Base-by-base conservation (phyloP, 2,329 filamentous ascomycete species). In the Cytospora paraplurivora region DNA sequence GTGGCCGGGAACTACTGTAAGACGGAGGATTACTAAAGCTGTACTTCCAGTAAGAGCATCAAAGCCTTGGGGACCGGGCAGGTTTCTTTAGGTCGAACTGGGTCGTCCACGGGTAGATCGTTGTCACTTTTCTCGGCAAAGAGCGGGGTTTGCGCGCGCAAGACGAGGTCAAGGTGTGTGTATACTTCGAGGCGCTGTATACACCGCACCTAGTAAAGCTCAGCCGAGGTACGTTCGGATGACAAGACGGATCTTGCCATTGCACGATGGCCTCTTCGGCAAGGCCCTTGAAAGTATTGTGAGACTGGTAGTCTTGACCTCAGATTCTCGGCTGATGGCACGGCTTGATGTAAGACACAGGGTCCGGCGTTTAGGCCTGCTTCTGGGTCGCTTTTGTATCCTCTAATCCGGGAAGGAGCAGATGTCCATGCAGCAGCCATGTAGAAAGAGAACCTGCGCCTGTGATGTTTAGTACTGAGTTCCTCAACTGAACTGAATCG, bases 1-100 rank as follows among this genome's bases (percentile, higher is more conserved):
- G 47, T 17, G 57, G 51, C 35, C 35, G 34, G 49, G 49, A 59
- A 21, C 57, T 50, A 27, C 27, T 27, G 27, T 27, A n/a, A 35
- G 35, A 11, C 52, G 49, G 11, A 37, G 35, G 4, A 15, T 15
- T 35, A n/a, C 38, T 44, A 19, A 27, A 27, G 27, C 27, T 47
- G 44, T 47, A 47, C 44, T n/a, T 44, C 41, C 41, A 15, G 17
- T n/a, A 1, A n/a, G 41, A n/a, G 41, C 41, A 8, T 19, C n/a
- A 8, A 5, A 44, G 41, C 17, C 17, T 15, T 44, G 41, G 41
- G 10, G 2, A 19, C 21, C 21, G 44, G 44, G n/a, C 44, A 8
- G 21, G n/a, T 8, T 47, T 47, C 10, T n/a, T 21, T 47, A n/a
- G 44, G 44, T 47, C n/a, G 21, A 8, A 12, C n/a, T 47, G 44